Base-by-base conservation (phyloP, 371 early-diverging fungal genomes). In the Encephalitozoon hellem region DNA sequence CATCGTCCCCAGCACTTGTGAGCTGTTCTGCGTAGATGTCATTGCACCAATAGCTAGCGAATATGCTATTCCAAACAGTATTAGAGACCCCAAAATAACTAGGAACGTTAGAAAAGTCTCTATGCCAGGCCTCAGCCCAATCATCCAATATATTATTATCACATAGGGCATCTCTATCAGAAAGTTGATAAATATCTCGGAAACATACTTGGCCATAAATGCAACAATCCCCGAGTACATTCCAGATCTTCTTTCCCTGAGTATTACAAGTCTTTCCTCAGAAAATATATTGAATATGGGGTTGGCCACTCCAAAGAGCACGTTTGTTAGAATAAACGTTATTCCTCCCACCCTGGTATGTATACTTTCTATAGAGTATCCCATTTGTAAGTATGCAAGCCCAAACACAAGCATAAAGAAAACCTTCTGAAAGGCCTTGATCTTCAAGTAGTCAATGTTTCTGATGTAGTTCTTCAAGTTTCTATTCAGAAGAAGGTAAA, bases 241-340 rank as follows among this genome's bases (percentile, higher is more conserved):
- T 9, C 87, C 87, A 38, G 84, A 74, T 15, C 84, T 83, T 23
- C 87, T 79, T 71, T 88, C 88, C 25, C 87, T 77, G n/a, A 76
- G 80, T 54, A 88, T 84, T 68, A 88, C 86, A 38, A 64, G 64
- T 51, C 85, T 82, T 51, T 86, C 80, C n/a, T 49, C 8, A 0
- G 84, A 80, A 47, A 86, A 86, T 28, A 81, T 69, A 32, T 68
- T 83, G 49, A 86, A 82, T 15, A 83, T 67, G 11, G 87, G 87
- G 80, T 82, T 83, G 9, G 85, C 77, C 34, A 80, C 83, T 25
- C 84, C 82, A 79, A 87, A 88, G 0, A 86, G 78, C 47, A 80
- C 78, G 67, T 87, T 87, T 66, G 86, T 80, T 38, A 79, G n/a
- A 34, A 80, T 68, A 67, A 84, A 88, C 68, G 87, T 86, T 18